These are phyloP conservation scores for Talinum fruticosum DNA, from an alignment of 148 eudicot species.

Conservation along the genomic window DNA sequence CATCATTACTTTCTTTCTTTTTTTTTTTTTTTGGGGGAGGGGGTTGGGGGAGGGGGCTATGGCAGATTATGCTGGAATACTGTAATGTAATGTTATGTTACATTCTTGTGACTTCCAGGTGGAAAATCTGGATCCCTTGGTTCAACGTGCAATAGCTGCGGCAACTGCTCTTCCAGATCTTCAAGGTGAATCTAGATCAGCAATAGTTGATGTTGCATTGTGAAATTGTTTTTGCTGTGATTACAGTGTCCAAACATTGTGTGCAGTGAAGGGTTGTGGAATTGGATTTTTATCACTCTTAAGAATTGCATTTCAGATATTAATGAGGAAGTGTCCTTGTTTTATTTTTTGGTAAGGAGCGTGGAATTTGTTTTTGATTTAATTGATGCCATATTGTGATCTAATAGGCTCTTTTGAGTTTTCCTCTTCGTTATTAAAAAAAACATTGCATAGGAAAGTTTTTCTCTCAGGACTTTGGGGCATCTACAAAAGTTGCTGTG, in stretches of 20 bases:
- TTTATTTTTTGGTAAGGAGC: no score
- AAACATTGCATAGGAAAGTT: neutral
- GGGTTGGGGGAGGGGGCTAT: no score
- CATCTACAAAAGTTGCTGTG: neutral
- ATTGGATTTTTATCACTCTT: neutral
- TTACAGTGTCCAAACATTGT: neutral
- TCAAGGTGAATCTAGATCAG: conserved; percentile 52
- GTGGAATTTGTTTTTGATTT: neutral
- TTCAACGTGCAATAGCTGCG: conserved; percentile 76
- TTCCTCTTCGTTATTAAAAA: neutral
- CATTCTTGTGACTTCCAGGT: conserved; percentile 39
- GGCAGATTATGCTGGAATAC: neutral
- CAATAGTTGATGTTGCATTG: conserved; percentile 3
- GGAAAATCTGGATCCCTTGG: conserved; percentile 81
- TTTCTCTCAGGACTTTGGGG: neutral
- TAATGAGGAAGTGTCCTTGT: neutral
- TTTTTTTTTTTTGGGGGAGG: no score
- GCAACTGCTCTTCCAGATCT: conserved; percentile 71
- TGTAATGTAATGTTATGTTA: neutral
- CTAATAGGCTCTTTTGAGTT: neutral
- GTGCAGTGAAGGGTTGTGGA: neutral
- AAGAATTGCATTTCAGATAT: neutral
- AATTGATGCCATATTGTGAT: neutral
- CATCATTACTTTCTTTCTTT: neutral
- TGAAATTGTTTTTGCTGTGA: neutral